A percentile compares a stretch with the other conserved stretches of the same genome.
These are phyloP conservation scores for Cytospora piceae DNA, from an alignment of 2,329 filamentous ascomycete genomes.

Conservation along the genomic window DNA sequence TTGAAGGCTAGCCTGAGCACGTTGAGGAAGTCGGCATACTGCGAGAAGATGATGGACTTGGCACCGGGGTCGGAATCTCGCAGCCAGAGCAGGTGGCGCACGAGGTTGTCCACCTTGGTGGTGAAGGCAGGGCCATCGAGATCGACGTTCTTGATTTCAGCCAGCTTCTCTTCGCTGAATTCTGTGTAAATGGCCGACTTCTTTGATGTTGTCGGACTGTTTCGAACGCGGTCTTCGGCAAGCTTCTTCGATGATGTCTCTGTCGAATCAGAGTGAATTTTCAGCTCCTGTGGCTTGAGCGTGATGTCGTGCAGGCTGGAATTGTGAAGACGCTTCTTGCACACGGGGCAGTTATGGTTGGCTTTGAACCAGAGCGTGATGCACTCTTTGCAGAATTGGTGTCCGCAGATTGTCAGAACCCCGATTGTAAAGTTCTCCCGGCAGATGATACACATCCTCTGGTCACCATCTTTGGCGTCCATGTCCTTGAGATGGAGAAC, in stretches of 20 bases:
- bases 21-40: conserved; percentile 76
- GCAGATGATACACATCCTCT: conserved; percentile 84
- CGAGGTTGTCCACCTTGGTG: conserved; percentile 85
- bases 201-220: conserved; percentile 33
- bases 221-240: conserved; percentile 24
- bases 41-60: conserved; percentile 93
- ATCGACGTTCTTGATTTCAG: conserved; percentile 81
- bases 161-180: conserved; percentile 71
- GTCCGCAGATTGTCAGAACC: conserved; percentile 83
- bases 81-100: conserved; percentile 84
- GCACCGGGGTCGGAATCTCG: conserved; percentile 81
- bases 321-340: conserved; percentile 69
- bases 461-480: conserved; percentile 65
- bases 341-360: conserved; percentile 80
- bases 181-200: conserved; percentile 71
- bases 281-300: conserved; percentile 75
- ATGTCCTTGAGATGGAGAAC: conserved; percentile 58
- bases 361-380: conserved; percentile 76
- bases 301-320: conserved; percentile 84
- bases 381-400: conserved; percentile 90
- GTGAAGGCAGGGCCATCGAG: conserved; percentile 76
- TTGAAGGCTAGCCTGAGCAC: conserved; percentile 73
- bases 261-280: conserved; percentile 54
- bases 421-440: conserved; percentile 76
- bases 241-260: conserved; percentile 35